Evolutionary conservation across 106 monocot species (phyloP), one percentile per base, ranked within the genome.

Genomic region (Platanthera zijinensis): DNA sequence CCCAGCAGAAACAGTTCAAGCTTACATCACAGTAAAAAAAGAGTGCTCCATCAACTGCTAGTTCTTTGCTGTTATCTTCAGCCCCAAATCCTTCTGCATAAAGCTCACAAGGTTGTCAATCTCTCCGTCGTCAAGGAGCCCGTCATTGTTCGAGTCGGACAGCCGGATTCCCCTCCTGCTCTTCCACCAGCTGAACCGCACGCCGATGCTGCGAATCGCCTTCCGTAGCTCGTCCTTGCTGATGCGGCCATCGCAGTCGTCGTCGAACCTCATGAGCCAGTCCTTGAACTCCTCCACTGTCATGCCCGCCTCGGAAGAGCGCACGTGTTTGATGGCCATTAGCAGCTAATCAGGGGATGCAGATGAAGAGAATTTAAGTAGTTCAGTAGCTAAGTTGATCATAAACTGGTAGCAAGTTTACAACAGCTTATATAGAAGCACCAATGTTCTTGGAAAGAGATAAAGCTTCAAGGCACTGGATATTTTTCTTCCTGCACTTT

Each of bases 261-360:
- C 14, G 69, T 78, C 78, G 32, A 78, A 78, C 8, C 52, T 69
- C 32, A 12, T 78, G 6, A 78, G 67, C 78, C 78, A 78, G 7
- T 78, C 78, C 30, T 68, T 78, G 69, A 78, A 78, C 17, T 78
- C 78, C 52, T 78, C 78, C 32, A 54, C 52, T 1, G 50, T 69
- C 78, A 78, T 68, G 15, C 69, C 69, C 1, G 45, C 46, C 9
- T 59, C 30, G 10, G 18, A 30, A 4, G 75, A 56, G 7, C 75
- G 52, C 52, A 17, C n/a, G 21, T 75, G 52, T 39, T 45, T 75
- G 75, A 75, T 57, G n/a, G 75, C 54, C 75, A 75, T 75, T 1
- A 14, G 39, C 39, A 39, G 39, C 39, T 53, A 53, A 14, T 14
- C 14, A 10, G 12, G 53, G 14, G 53, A 53, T 53, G 48, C 48